phyloP scores from a whole-genome alignment of 192 early-diverging fungal species.

The Linnemannia elongata region DNA sequence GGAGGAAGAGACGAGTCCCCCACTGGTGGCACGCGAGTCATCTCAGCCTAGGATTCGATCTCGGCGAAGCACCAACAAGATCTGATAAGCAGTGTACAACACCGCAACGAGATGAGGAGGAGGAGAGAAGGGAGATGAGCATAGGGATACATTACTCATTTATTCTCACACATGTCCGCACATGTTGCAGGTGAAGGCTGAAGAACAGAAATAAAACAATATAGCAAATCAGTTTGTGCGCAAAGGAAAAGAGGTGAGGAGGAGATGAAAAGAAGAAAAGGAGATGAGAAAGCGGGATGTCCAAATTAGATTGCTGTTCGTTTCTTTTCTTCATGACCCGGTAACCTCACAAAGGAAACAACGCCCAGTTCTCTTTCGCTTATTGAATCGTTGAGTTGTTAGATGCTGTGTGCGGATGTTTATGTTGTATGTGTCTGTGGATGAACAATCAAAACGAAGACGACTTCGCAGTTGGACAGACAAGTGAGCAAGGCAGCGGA shows the following conservation, averaged over 20 bases:
- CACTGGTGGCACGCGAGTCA: not conserved
- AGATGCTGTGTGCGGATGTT: too few species aligned
- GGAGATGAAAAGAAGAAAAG: not conserved
- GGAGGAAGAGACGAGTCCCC: not conserved
- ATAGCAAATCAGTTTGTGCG: not conserved
- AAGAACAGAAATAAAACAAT: not conserved
- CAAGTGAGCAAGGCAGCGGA: too few species aligned
- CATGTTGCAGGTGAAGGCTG: too few species aligned
- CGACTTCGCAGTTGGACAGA: too few species aligned
- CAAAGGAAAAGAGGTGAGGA: not conserved
- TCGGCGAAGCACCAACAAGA: constrained; percentile 9
- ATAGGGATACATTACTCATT: too few species aligned
- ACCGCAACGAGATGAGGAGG: not conserved
- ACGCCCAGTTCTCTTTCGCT: not conserved
- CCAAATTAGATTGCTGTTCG: not conserved
- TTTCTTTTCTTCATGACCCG: not conserved
- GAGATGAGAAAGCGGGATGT: not conserved
- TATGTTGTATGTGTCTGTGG: too few species aligned
- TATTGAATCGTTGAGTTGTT: too few species aligned
- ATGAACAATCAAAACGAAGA: too few species aligned
- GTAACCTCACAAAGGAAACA: not conserved
- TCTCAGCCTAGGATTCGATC: not conserved
- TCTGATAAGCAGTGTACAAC: not conserved
- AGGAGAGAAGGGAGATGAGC: not conserved
- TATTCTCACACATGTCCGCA: too few species aligned